Percentiles rank a stretch among this genome's conserved stretches.
Conservation (phyloP, 768 basidiomycete species). For the Lentinula detonsa region DNA sequence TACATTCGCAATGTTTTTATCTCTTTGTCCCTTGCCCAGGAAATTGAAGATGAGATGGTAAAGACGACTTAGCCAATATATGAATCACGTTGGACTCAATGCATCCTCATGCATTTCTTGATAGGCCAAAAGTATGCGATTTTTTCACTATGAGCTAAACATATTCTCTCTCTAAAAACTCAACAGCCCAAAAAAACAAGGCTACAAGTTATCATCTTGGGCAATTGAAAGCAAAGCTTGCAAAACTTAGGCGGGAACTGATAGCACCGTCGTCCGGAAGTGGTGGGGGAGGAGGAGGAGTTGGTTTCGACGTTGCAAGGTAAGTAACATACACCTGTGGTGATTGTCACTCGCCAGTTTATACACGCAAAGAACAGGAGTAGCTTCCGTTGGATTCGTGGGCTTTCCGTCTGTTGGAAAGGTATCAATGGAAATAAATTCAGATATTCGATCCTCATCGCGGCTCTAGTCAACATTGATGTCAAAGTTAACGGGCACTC, state of each 20-base stretch:
- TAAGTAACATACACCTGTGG: constrained; percentile 10
- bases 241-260: constrained; percentile 92
- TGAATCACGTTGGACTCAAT: not conserved
- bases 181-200: constrained; percentile 88
- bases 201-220: constrained; percentile 95
- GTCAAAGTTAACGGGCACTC: constrained; percentile 95
- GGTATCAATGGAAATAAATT: constrained; percentile 29
- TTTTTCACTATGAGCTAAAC: not conserved
- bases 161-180: not conserved
- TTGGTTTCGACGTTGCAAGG: constrained; percentile 96
- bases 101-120: constrained; percentile 10
- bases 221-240: constrained; percentile 96
- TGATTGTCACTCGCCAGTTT: not conserved
- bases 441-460: not conserved
- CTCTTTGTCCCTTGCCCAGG: constrained; percentile 34
- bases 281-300: constrained; percentile 81
- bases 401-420: constrained; percentile 95
- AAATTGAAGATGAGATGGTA: constrained; percentile 98
- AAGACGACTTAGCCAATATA: constrained; percentile 20
- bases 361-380: constrained; percentile 62
- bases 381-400: constrained; percentile 93
- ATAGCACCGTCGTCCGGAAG: constrained; percentile 71
- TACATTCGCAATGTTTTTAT: constrained; percentile 14
- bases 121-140: constrained; percentile 72
- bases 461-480: constrained; percentile 74